Percentiles rank a stretch among this genome's conserved stretches.
Evolutionary conservation across 2,329 filamentous ascomycete genomes (phyloP).

Genomic region (Fusarium kyushuense): DNA sequence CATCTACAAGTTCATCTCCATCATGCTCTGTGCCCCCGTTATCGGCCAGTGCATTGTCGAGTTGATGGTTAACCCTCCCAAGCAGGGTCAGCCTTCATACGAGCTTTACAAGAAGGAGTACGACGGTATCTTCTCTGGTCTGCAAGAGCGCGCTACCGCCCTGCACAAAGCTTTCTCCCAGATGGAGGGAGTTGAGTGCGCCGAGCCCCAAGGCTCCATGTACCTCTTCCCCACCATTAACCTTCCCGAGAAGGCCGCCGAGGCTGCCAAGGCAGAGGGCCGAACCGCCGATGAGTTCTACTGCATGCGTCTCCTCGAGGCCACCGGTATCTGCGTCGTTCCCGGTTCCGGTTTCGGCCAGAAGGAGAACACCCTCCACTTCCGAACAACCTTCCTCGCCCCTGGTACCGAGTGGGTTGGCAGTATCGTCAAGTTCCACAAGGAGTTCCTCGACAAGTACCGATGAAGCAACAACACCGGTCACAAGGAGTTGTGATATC

Average conservation of each 20-base stretch:
- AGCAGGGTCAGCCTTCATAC: constrained; percentile 83
- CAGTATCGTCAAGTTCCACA: constrained; percentile 89
- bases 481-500: neutral
- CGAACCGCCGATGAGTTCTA: constrained; percentile 92
- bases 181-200: constrained; percentile 97
- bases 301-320: constrained; percentile 88
- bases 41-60: constrained; percentile 96
- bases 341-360: constrained; percentile 95
- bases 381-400: constrained; percentile 95
- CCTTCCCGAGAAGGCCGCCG: constrained; percentile 79
- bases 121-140: constrained; percentile 80
- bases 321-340: constrained; percentile 94
- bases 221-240: constrained; percentile 98
- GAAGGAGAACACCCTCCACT: constrained; percentile 89
- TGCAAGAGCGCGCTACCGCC: constrained; percentile 83
- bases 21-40: constrained; percentile 95
- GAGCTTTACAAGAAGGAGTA: constrained; percentile 89
- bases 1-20: constrained; percentile 99
- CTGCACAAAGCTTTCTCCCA: constrained; percentile 90
- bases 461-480: constrained; percentile 52
- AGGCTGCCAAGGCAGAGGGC: constrained; percentile 79
- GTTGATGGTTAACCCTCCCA: constrained; percentile 96
- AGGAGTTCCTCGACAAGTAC: constrained; percentile 89
- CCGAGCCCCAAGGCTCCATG: constrained; percentile 93
- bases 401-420: constrained; percentile 96